Evolutionary conservation across 75 land plant genomes (phyloP), one percentile per base, ranked within the genome.

Genomic region (Selaginella moellendorffii): DNA sequence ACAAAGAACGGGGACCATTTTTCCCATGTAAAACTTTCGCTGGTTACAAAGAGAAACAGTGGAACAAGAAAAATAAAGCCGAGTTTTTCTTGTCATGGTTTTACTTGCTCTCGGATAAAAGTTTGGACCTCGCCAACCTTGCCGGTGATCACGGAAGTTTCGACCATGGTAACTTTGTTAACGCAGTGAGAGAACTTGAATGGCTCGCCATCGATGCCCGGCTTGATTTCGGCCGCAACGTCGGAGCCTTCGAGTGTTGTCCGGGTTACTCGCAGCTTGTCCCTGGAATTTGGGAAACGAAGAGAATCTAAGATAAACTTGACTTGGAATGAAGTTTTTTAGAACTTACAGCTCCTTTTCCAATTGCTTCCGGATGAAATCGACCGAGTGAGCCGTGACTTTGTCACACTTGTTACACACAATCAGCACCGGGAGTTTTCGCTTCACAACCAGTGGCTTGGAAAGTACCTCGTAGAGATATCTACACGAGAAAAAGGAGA

Each of bases 331-430:
- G n/a, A n/a, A n/a, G n/a, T n/a, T n/a, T n/a, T n/a, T n/a, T 52
- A 26, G 59, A 54, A 51, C 84, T 66, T 76, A 93, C 98, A 93
- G 77, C 78, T 93, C 98, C 68, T 93, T 93, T 68, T 88, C 98
- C 60, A 93, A 76, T 54, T 93, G 98, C 66, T 79, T 90, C 28
- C 80, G 71, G 63, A 93, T 89, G 77, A 93, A 93, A 20, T 93
- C 96, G 71, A 74, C 83, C 1, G 90, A 71, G 60, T 93, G 98
- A 24, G 98, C 98, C 58, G 90, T 85, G 62, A 86, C 85, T 71
- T 89, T 93, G 68, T 93, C 98, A 20, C 77, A 76, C 53, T 93
- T 93, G 87, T 93, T 93, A 77, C 96, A 89, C 28, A 84, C 58
- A 0, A 93, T 61, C 26, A 89, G 72, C 1, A 93, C 70, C 18